Conservation (phyloP, 2,329 filamentous ascomycete genomes). For the Colletotrichum lini region DNA sequence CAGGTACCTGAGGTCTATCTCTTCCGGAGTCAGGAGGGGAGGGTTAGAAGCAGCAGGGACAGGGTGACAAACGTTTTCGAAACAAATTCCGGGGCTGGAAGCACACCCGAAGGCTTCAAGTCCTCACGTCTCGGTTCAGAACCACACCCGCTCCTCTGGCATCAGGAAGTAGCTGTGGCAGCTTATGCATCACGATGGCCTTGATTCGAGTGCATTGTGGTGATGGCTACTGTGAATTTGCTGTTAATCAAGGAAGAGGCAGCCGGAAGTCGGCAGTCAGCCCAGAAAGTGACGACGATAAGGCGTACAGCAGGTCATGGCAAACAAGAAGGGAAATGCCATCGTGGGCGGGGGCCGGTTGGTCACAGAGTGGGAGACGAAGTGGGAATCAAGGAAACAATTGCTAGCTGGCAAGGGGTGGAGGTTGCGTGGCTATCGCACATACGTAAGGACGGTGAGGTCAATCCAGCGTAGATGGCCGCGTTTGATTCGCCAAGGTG, state of each 20-base stretch:
- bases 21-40: slow-evolving; percentile 1
- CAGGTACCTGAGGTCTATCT: neutral
- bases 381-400: slow-evolving; percentile 25
- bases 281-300: slow-evolving; percentile 12
- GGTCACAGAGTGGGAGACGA: neutral
- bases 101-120: neutral
- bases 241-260: neutral
- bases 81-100: slow-evolving; percentile 9
- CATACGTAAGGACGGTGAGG: slow-evolving; percentile 21
- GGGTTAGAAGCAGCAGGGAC: slow-evolving; percentile 8
- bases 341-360: neutral
- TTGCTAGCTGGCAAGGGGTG: slow-evolving; percentile 12
- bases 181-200: neutral
- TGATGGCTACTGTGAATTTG: neutral
- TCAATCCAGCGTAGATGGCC: slow-evolving; percentile 10
- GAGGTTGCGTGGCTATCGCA: slow-evolving; percentile 10
- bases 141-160: neutral
- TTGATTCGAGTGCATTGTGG: neutral
- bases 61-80: neutral
- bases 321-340: neutral
- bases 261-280: slow-evolving; percentile 2
- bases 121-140: neutral
- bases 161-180: neutral
- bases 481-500: slow-evolving; percentile 24
- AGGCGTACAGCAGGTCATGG: slow-evolving; percentile 4